phyloP scores from a whole-genome alignment of 2,329 filamentous ascomycete genomes.

The Myriangium duriaei region DNA sequence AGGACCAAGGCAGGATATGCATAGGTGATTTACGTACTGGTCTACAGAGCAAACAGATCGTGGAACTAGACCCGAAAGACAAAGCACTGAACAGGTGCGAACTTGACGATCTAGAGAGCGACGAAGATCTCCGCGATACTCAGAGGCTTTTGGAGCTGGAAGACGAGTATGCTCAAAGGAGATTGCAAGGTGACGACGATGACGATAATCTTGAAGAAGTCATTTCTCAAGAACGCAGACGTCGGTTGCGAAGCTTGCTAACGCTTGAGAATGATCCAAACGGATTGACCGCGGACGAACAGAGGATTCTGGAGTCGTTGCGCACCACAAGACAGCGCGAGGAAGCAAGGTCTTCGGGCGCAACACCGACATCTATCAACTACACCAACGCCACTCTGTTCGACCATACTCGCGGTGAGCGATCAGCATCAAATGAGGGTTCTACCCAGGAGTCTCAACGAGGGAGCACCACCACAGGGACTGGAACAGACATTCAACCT shows the following conservation, averaged over 20 bases:
- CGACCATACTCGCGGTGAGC: conserved; percentile 2
- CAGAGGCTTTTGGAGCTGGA: conserved; percentile 7
- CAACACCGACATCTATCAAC: conserved; percentile 29
- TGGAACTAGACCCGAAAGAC: conserved; percentile 48
- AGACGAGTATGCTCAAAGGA: conserved; percentile 4
- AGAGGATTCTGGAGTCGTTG: conserved; percentile 34
- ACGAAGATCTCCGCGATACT: conserved; percentile 18
- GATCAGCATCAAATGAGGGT: not conserved
- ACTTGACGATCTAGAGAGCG: conserved; percentile 34
- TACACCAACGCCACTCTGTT: conserved; percentile 27
- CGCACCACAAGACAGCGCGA: conserved; percentile 31
- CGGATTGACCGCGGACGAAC: conserved; percentile 33
- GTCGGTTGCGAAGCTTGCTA: conserved; percentile 17
- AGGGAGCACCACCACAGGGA: not conserved
- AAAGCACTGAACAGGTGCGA: conserved; percentile 45
- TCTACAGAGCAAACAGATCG: conserved; percentile 54
- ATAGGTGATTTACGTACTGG: conserved; percentile 60
- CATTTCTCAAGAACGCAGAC: conserved; percentile 26
- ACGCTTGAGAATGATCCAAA: conserved; percentile 31
- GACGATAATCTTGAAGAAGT: not conserved
- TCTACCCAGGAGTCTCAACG: not conserved
- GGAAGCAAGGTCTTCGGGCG: conserved; percentile 27
- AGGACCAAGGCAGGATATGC: conserved; percentile 67
- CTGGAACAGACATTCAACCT: not conserved
- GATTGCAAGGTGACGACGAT: conserved; percentile 2